These are phyloP conservation scores for Ballota nigra DNA, from an alignment of 257 asterid species.

Conservation along the genomic window DNA sequence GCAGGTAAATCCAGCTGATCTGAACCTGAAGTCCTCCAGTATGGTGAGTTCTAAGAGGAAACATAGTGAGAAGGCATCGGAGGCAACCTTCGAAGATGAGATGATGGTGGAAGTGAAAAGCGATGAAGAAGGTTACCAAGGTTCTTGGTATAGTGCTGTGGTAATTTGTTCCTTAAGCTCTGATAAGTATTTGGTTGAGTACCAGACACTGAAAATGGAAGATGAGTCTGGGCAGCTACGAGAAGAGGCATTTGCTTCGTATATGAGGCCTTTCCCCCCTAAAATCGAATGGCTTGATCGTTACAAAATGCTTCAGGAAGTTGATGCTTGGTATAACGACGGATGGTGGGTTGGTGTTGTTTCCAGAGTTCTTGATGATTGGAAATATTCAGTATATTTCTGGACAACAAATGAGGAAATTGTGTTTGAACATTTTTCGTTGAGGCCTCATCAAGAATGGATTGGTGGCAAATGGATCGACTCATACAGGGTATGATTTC, in stretches of 20 bases:
- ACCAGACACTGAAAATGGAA: constrained; percentile 51
- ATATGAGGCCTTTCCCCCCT: constrained; percentile 63
- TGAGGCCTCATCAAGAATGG: constrained; percentile 78
- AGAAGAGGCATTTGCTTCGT: constrained; percentile 38
- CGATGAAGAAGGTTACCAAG: constrained; percentile 63
- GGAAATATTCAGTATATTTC: constrained; percentile 50
- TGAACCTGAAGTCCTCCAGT: constrained; percentile 24
- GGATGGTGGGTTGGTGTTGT: constrained; percentile 83
- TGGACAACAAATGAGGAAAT: constrained; percentile 52
- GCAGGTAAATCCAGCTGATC: constrained; percentile 33
- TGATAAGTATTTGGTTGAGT: constrained; percentile 48
- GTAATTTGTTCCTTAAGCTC: constrained; percentile 30
- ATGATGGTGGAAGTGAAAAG: constrained; percentile 66
- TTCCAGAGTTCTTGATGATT: constrained; percentile 43
- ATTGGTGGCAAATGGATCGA: constrained; percentile 55
- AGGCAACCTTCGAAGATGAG: constrained; percentile 38
- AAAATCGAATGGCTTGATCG: constrained; percentile 25
- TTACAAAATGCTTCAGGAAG: constrained; percentile 52
- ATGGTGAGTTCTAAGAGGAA: constrained; percentile 33
- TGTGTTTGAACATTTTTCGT: constrained; percentile 32
- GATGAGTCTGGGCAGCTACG: constrained; percentile 41
- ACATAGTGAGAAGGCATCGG: constrained; percentile 23
- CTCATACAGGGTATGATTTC: constrained; percentile 38
- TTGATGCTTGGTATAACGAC: constrained; percentile 68
- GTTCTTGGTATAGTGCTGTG: constrained; percentile 60